Conservation (phyloP, 2,329 filamentous ascomycete species). For the Colletotrichum karsti region DNA sequence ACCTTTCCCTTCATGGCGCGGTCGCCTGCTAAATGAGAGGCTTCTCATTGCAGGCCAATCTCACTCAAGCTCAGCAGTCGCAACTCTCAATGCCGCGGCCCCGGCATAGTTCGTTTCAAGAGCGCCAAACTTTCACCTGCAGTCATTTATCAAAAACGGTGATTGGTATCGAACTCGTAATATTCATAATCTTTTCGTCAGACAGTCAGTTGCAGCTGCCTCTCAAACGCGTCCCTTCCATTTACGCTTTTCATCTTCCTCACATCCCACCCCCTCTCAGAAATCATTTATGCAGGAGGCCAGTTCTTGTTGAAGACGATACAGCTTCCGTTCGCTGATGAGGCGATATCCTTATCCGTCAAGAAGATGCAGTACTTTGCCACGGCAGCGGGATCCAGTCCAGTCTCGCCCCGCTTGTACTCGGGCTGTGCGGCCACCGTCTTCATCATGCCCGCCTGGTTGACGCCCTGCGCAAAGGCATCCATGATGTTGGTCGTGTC, state of each 20-base stretch:
- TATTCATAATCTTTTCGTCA: background rate
- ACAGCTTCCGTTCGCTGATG: conserved; percentile 41
- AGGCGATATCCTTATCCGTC: conserved; percentile 41
- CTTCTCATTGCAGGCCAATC: no score
- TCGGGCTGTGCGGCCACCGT: conserved; percentile 37
- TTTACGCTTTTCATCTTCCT: background rate
- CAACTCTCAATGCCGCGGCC: no score
- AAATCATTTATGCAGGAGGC: conserved; percentile 39
- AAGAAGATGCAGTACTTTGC: conserved; percentile 49
- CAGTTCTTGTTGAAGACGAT: conserved; percentile 46
- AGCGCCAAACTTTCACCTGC: background rate
- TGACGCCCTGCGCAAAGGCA: conserved; percentile 44
- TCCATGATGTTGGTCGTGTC: conserved; percentile 37
- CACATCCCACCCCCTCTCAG: background rate
- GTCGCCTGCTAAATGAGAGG: no score
- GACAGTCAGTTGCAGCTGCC: background rate
- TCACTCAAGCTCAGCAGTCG: no score
- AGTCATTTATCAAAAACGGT: background rate
- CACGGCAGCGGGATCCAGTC: conserved; percentile 43
- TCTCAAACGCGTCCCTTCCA: background rate
- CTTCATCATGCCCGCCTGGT: conserved; percentile 41
- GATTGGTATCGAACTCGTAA: conserved; percentile 6
- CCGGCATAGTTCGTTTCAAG: no score
- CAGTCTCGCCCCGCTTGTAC: conserved; percentile 37
- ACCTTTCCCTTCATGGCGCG: no score